phyloP scores from a whole-genome alignment of 2,329 filamentous ascomycete species.

The Leptographium galeiforme region DNA sequence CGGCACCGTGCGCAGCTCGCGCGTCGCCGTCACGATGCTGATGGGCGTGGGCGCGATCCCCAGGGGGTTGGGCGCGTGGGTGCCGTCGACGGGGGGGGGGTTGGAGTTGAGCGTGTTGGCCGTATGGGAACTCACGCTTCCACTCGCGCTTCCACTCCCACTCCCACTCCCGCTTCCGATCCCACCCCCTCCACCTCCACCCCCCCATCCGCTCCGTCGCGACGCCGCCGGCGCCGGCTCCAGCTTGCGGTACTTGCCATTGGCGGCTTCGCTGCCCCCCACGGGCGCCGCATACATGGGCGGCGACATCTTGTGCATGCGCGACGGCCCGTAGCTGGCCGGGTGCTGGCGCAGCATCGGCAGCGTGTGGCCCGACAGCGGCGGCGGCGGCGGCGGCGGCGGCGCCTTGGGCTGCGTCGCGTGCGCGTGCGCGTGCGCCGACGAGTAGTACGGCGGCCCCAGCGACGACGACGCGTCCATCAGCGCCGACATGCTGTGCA shows the following conservation, averaged over 20 bases:
- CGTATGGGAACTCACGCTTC: too few relatives aligned
- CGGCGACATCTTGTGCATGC: background rate
- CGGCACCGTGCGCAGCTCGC: slow-evolving; percentile 44
- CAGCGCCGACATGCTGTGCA: background rate
- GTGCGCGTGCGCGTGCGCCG: background rate
- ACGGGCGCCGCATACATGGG: background rate
- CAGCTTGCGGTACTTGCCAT: slow-evolving; percentile 39
- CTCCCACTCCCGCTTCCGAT: slow-evolving; percentile 26
- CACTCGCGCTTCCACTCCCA: background rate
- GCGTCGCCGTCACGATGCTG: slow-evolving; percentile 6
- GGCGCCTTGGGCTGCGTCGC: background rate
- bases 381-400: background rate
- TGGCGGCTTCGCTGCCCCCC: background rate
- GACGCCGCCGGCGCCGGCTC: slow-evolving; percentile 43
- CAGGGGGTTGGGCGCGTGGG: background rate
- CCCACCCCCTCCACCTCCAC: background rate
- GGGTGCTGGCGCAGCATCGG: slow-evolving; percentile 5
- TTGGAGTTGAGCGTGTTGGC: too few relatives aligned
- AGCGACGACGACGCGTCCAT: background rate
- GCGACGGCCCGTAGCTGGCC: background rate
- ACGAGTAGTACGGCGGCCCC: slow-evolving; percentile 8
- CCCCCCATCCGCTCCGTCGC: slow-evolving; percentile 30
- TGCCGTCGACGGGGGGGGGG: too few relatives aligned
- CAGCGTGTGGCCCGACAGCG: background rate
- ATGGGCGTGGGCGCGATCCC: background rate